Evolutionary conservation across 2,329 filamentous ascomycete genomes (phyloP).

Genomic region (Alternaria consortialis): DNA sequence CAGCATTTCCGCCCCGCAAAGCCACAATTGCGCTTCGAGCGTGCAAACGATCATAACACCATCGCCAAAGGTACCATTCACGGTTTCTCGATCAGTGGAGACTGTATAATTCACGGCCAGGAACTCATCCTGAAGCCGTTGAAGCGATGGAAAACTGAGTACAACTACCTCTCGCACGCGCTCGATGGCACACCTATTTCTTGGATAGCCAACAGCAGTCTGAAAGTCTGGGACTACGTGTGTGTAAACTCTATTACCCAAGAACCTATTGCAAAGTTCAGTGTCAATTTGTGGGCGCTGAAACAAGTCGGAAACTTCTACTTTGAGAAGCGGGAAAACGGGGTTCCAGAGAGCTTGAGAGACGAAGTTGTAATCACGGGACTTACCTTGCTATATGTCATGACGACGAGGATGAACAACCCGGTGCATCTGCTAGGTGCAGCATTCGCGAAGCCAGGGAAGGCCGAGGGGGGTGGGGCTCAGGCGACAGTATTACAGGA

Average conservation of each 20-base stretch:
- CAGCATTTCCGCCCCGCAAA: slow-evolving; percentile 31
- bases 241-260: slow-evolving; percentile 27
- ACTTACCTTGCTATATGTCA: slow-evolving; percentile 30
- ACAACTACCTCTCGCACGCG: slow-evolving; percentile 31
- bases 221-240: slow-evolving; percentile 33
- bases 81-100: slow-evolving; percentile 25
- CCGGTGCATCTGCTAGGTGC: slow-evolving; percentile 27
- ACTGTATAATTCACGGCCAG: slow-evolving; percentile 24
- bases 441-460: slow-evolving; percentile 28
- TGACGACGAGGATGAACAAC: slow-evolving; percentile 30
- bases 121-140: slow-evolving; percentile 27
- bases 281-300: slow-evolving; percentile 27
- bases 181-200: slow-evolving; percentile 15
- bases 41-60: slow-evolving; percentile 1
- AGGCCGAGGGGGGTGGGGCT: slow-evolving; percentile 10
- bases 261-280: slow-evolving; percentile 29
- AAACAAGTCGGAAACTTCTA: slow-evolving; percentile 31
- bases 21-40: slow-evolving; percentile 27
- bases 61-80: slow-evolving; percentile 28
- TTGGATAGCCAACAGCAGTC: slow-evolving; percentile 24
- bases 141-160: slow-evolving; percentile 29
- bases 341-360: slow-evolving; percentile 17
- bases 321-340: slow-evolving; percentile 20
- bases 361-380: slow-evolving; percentile 32
- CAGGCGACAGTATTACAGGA: neutral